phyloP scores from a whole-genome alignment of 306 rosid genomes.

The Coriaria nepalensis region DNA sequence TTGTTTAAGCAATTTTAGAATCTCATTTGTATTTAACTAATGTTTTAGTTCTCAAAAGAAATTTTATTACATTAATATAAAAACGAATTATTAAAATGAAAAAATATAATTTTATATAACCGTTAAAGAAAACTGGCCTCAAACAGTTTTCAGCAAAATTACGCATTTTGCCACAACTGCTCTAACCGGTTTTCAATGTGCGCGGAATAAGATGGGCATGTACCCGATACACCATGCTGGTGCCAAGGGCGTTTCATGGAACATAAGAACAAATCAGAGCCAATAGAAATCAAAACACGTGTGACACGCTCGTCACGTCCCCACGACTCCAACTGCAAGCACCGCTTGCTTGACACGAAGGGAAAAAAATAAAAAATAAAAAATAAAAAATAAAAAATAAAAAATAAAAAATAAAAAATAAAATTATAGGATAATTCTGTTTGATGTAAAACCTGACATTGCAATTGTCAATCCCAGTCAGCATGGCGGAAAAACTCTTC shows the following conservation, averaged over 20 bases:
- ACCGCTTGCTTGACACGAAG: too few relatives aligned
- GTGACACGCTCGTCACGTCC: conserved; percentile 8
- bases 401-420: too few relatives aligned
- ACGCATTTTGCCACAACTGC: conserved; percentile 18
- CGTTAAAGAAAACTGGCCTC: not conserved
- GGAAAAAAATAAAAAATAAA: too few relatives aligned
- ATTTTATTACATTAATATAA: too few relatives aligned
- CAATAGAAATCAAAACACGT: conserved; percentile 17
- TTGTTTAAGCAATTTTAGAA: too few relatives aligned
- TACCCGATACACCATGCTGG: conserved; percentile 9
- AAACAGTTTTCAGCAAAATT: not conserved
- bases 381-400: too few relatives aligned
- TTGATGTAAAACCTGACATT: conserved; percentile 22
- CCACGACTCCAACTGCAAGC: too few relatives aligned
- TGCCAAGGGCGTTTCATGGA: conserved; percentile 7
- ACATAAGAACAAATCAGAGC: not conserved
- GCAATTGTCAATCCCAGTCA: conserved; percentile 29
- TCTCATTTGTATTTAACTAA: too few relatives aligned
- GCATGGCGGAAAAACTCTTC: conserved; percentile 2
- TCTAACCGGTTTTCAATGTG: conserved; percentile 15
- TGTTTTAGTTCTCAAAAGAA: too few relatives aligned
- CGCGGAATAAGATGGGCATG: conserved; percentile 18
- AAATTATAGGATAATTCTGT: conserved; percentile 14
- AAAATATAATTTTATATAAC: too few relatives aligned
- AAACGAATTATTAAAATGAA: too few relatives aligned